phyloP scores from a whole-genome alignment of 2,329 filamentous ascomycete genomes.

The Fusarium sp. region DNA sequence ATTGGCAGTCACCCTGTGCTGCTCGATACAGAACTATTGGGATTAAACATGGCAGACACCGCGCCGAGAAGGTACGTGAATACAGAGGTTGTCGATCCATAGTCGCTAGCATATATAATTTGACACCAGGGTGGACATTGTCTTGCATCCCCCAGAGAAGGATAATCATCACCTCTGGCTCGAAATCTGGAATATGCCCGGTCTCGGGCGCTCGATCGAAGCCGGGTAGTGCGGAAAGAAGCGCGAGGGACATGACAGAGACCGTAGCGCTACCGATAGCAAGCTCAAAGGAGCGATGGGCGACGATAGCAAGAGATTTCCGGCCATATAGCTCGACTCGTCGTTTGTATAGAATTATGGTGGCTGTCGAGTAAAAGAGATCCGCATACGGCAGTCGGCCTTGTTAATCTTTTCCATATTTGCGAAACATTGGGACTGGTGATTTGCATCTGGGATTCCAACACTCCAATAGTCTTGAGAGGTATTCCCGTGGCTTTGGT shows the following conservation, averaged over 20 bases:
- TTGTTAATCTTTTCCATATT: background rate
- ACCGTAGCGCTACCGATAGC: constrained; percentile 7
- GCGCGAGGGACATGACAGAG: constrained; percentile 5
- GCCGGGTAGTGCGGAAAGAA: constrained; percentile 16
- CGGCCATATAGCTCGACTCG: background rate
- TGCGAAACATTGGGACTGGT: background rate
- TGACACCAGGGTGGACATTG: constrained; percentile 17
- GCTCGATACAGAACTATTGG: too few species aligned
- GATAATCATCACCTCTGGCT: background rate
- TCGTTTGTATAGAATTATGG: constrained; percentile 13
- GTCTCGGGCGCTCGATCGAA: background rate
- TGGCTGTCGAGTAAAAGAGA: constrained; percentile 11
- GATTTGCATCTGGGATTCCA: background rate
- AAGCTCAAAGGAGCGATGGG: constrained; percentile 22
- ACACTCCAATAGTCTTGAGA: fast-evolving
- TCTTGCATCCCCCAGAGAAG: constrained; percentile 14
- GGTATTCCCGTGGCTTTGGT: fast-evolving
- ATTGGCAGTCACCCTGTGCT: too few species aligned
- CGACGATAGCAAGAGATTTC: constrained; percentile 10
- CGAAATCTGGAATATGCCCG: background rate
- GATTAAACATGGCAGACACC: background rate
- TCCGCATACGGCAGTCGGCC: background rate
- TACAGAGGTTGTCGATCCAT: background rate
- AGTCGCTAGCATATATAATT: background rate
- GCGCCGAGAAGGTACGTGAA: background rate